phyloP scores from a whole-genome alignment of 2,329 filamentous ascomycete genomes.

The Cordyceps militaris region DNA sequence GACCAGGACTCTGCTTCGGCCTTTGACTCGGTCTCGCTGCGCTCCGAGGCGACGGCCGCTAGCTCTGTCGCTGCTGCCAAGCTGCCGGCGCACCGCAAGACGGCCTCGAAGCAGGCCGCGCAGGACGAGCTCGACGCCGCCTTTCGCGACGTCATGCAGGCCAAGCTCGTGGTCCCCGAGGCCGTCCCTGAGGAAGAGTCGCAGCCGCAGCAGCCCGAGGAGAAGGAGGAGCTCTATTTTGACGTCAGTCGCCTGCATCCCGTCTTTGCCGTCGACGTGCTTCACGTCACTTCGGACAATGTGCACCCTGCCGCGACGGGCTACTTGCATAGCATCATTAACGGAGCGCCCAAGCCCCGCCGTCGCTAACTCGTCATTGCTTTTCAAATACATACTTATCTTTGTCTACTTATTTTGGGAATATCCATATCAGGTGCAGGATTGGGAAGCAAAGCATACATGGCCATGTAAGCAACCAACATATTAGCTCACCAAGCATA shows the following conservation, averaged over 20 bases:
- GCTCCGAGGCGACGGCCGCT: constrained; percentile 7
- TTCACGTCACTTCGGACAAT: background rate
- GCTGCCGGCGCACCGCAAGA: constrained; percentile 4
- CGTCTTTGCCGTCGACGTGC: constrained; percentile 8
- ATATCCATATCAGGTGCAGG: background rate
- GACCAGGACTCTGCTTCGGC: background rate
- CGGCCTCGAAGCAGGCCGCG: constrained; percentile 5
- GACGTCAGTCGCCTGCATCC: constrained; percentile 3
- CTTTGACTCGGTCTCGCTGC: constrained; percentile 6
- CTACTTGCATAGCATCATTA: constrained; percentile 8
- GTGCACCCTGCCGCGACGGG: constrained; percentile 9
- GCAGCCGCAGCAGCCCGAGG: background rate
- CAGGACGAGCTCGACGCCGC: constrained; percentile 8
- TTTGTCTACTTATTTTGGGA: background rate
- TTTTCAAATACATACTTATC: background rate
- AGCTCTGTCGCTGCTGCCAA: constrained; percentile 1
- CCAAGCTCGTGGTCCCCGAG: constrained; percentile 2
- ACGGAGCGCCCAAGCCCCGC: constrained; percentile 9
- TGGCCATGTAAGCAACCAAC: background rate
- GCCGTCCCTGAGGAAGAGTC: background rate
- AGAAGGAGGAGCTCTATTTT: constrained; percentile 6
- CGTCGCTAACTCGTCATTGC: background rate
- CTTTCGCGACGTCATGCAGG: constrained; percentile 5
- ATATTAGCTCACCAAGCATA: background rate
- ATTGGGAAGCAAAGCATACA: background rate